phyloP scores from a whole-genome alignment of 768 basidiomycete genomes.

The Suillus fuscotomentosus region DNA sequence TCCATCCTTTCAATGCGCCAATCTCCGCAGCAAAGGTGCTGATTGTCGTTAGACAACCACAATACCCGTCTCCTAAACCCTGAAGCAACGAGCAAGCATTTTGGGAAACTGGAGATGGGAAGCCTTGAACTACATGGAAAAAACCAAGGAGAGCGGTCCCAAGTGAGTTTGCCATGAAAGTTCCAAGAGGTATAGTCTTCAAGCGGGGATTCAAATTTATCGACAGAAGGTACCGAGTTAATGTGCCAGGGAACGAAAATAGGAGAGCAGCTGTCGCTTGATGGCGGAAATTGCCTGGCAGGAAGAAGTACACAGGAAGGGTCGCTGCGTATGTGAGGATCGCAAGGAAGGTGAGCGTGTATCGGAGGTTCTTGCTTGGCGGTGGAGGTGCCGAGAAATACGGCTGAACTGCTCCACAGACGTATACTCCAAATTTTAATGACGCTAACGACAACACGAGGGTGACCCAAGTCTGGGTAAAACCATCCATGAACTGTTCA shows the following conservation, averaged over 20 bases:
- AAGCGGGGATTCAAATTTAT: constrained; percentile 64
- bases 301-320: constrained; percentile 75
- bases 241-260: constrained; percentile 86
- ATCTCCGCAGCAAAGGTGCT: constrained; percentile 91
- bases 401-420: constrained; percentile 45
- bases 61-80: constrained; percentile 88
- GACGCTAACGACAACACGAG: constrained; percentile 75
- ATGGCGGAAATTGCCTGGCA: constrained; percentile 67
- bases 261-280: constrained; percentile 84
- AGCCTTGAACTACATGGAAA: constrained; percentile 69
- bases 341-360: constrained; percentile 51
- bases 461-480: constrained; percentile 79
- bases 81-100: constrained; percentile 72
- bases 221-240: constrained; percentile 81
- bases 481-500: constrained; percentile 79
- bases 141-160: constrained; percentile 83
- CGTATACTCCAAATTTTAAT: constrained; percentile 67
- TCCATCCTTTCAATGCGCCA: constrained; percentile 50
- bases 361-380: constrained; percentile 45
- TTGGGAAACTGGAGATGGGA: constrained; percentile 36
- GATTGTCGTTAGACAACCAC: constrained; percentile 92
- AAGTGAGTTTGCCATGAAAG: constrained; percentile 69
- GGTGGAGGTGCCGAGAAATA: constrained; percentile 41
- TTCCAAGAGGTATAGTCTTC: constrained; percentile 71
- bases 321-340: constrained; percentile 71